These are phyloP conservation scores for Penicillium robsamsonii DNA, from an alignment of 495 filamentous ascomycete genomes.

Conservation along the genomic window DNA sequence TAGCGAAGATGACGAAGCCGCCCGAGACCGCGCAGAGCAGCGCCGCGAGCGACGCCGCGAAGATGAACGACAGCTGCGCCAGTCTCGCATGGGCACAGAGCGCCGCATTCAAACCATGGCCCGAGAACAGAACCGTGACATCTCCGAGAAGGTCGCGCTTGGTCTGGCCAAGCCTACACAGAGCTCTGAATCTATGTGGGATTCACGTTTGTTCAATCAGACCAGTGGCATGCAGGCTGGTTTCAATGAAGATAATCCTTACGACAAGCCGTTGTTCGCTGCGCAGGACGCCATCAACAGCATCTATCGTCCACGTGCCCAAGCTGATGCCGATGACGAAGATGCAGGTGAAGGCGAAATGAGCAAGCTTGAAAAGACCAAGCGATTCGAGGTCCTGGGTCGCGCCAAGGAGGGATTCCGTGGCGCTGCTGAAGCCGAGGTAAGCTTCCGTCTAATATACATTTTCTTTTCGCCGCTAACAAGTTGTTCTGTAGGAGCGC, in stretches of 20 bases:
- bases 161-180: conserved; percentile 93
- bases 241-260: conserved; percentile 97
- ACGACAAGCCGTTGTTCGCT: conserved; percentile 96
- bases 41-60: conserved; percentile 77
- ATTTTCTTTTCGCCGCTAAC: conserved; percentile 21
- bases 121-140: conserved; percentile 93
- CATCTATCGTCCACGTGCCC: conserved; percentile 83
- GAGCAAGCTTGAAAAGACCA: conserved; percentile 79
- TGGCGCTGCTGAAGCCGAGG: conserved; percentile 83
- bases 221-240: conserved; percentile 81
- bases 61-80: conserved; percentile 83
- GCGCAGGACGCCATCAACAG: conserved; percentile 93
- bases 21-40: conserved; percentile 69
- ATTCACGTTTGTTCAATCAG: conserved; percentile 94
- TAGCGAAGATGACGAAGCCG: conserved; percentile 65
- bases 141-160: conserved; percentile 94
- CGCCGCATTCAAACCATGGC: conserved; percentile 86
- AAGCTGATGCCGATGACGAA: conserved; percentile 67
- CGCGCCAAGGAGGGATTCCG: conserved; percentile 83
- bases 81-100: conserved; percentile 94
- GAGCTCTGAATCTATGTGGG: conserved; percentile 89
- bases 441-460: conserved; percentile 38
- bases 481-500: conserved; percentile 52
- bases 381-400: conserved; percentile 84
- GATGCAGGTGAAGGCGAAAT: conserved; percentile 81